Base-by-base conservation (phyloP, 805 yeast genomes). In the Candida multigemmis region DNA sequence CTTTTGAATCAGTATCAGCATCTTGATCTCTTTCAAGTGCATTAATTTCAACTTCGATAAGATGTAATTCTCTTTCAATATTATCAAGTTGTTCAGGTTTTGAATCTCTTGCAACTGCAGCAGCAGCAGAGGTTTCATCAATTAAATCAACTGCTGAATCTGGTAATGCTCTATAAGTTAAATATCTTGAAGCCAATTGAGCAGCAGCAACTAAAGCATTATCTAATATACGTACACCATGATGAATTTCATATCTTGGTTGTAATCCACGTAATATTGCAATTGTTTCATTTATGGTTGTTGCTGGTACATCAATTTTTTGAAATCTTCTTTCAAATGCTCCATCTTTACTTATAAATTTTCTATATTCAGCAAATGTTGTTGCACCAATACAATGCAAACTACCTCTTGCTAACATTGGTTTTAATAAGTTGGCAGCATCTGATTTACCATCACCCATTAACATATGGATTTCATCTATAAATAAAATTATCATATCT, bases 391-490 rank as follows among this genome's bases (percentile, higher is more conserved):
- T 87, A 57, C 96, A 94, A 56, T 91, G 96, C 48, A 91, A 74
- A 27, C 81, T 71, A 42, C 98, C 97, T 60, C 98, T 77, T 2
- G 98, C 96, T 38, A 91, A 72, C 70, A 93, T 93, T 20, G 98
- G 98, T 61, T 91, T 91, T 53, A 91, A 73, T 46, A 91, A 71
- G 56, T 91, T 91, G 21, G 98, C 98, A 22, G 94, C 95, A 54
- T 91, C 98, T 36, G 82, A 76, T 60, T 87, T 91, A 51, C 98
- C 98, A 51, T 91, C 95, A 44, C 98, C 98, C 98, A 91, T 91
- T 41, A 91, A 73, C 96, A 91, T 91, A 60, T 91, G 98, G 51
- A 91, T 91, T 60, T 91, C 98, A 60, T 91, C 98, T 44, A 91
- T 83, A 63, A 91, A 91, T 32, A 91, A 68, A 37, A 91, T 77